phyloP scores from a whole-genome alignment of 768 basidiomycete species.

The Hortiboletus flavorubellus region DNA sequence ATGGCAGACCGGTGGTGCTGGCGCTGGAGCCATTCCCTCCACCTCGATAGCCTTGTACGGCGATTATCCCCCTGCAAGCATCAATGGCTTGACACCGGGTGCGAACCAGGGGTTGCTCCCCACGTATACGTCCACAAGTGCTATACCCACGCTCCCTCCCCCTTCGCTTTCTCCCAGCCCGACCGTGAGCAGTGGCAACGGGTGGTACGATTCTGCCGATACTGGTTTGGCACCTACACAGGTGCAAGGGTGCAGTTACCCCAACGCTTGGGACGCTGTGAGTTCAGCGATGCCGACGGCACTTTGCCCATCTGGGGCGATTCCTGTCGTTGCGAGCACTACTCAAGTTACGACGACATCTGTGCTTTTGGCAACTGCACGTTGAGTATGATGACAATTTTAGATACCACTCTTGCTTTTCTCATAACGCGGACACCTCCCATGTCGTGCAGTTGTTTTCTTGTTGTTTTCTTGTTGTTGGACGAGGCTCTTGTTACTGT shows the following conservation, averaged over 20 bases:
- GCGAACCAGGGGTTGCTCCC: slow-evolving; percentile 43
- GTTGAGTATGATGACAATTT: slow-evolving; percentile 2
- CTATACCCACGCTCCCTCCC: slow-evolving; percentile 53
- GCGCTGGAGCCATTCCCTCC: slow-evolving; percentile 46
- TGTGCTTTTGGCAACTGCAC: background rate
- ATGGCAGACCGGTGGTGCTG: slow-evolving; percentile 69
- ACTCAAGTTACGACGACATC: slow-evolving; percentile 5
- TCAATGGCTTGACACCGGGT: slow-evolving; percentile 42
- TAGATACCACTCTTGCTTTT: background rate
- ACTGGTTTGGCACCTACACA: slow-evolving; percentile 52
- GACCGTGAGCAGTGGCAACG: slow-evolving; percentile 45
- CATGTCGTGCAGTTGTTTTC: background rate
- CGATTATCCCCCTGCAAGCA: slow-evolving; percentile 52
- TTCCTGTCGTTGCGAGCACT: background rate
- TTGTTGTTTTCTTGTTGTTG: background rate
- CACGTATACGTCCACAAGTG: slow-evolving; percentile 61
- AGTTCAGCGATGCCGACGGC: slow-evolving; percentile 45
- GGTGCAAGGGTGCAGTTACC: slow-evolving; percentile 63
- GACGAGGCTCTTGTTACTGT: background rate
- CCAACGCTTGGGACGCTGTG: slow-evolving; percentile 60
- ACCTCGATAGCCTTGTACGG: slow-evolving; percentile 39
- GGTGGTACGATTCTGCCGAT: slow-evolving; percentile 57
- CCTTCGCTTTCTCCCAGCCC: slow-evolving; percentile 47
- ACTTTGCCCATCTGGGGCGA: slow-evolving; percentile 33
- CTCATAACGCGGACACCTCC: background rate